phyloP scores from a whole-genome alignment of 2,329 filamentous ascomycete species.

The Cladosporium sp. region DNA sequence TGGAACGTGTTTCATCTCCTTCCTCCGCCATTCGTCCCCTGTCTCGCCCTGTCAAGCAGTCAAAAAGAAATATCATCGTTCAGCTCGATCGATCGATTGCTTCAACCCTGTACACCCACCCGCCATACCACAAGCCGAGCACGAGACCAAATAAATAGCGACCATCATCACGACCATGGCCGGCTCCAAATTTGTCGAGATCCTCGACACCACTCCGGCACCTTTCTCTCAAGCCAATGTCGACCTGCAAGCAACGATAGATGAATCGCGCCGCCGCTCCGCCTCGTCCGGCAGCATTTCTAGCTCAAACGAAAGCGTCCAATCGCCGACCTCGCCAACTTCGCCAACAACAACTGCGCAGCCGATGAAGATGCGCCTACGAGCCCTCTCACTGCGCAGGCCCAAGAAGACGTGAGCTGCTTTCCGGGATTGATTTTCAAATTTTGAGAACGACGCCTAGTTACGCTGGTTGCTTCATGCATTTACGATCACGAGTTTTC shows the following conservation, averaged over 20 bases:
- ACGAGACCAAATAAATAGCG: not conserved
- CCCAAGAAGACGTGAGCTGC: slow-evolving; percentile 5
- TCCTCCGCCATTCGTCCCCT: not conserved
- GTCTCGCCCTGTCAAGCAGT: not conserved
- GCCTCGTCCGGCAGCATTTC: slow-evolving; percentile 30
- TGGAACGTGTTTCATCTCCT: slow-evolving; percentile 11
- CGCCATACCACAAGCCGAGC: not conserved
- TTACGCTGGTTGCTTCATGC: not conserved
- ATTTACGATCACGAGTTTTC: not conserved
- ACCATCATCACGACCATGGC: slow-evolving; percentile 27
- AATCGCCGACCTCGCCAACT: slow-evolving; percentile 13
- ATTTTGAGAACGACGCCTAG: not conserved
- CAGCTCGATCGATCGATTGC: slow-evolving; percentile 15
- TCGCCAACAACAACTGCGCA: slow-evolving; percentile 6
- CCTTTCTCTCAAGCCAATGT: slow-evolving; percentile 38
- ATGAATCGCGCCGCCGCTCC: slow-evolving; percentile 34
- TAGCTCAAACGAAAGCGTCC: slow-evolving; percentile 24
- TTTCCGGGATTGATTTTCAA: not conserved
- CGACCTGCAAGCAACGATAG: slow-evolving; percentile 38
- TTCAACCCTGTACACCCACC: not conserved
- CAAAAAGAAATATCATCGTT: not conserved
- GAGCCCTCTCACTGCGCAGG: slow-evolving; percentile 20
- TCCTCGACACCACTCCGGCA: slow-evolving; percentile 33
- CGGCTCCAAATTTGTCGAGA: slow-evolving; percentile 39
- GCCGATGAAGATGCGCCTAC: slow-evolving; percentile 20